Conservation (phyloP, 139 green algal species). For the Pseudopediastrum boryanum region DNA sequence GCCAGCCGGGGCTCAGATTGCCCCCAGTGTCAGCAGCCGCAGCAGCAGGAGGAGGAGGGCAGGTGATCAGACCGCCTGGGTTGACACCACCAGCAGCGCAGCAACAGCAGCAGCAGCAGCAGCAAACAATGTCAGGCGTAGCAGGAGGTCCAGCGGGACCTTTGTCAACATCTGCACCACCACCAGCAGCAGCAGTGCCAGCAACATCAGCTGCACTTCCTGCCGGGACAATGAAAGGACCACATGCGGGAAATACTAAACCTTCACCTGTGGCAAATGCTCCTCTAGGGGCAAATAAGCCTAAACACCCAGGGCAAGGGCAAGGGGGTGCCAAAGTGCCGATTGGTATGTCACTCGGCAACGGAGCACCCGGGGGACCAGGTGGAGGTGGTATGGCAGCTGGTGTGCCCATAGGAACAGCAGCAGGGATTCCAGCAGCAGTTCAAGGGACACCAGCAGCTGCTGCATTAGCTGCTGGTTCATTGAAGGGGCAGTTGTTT, state of each 20-base stretch:
- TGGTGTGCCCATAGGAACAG: neutral
- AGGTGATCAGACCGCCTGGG: neutral
- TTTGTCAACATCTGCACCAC: slow-evolving; percentile 17
- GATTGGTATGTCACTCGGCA: neutral
- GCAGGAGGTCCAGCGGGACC: neutral
- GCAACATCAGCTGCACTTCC: slow-evolving; percentile 18
- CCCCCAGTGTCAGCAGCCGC: neutral
- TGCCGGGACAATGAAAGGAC: no score
- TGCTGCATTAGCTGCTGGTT: neutral
- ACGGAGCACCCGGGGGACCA: neutral
- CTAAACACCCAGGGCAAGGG: neutral
- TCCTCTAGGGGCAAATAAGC: neutral
- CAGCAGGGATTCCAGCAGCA: neutral
- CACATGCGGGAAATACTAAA: no score
- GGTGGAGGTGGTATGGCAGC: neutral
- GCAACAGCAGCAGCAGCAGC: slow-evolving; percentile 4
- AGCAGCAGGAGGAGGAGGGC: neutral
- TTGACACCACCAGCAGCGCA: neutral
- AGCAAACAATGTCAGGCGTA: neutral
- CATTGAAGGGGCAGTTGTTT: neutral
- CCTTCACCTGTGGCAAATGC: no score
- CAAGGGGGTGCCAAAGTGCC: neutral
- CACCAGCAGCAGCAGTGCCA: slow-evolving; percentile 22
- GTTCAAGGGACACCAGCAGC: neutral
- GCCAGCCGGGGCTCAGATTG: neutral